phyloP scores from a whole-genome alignment of 352 stramenopile species.

The Phytophthora hybrid region DNA sequence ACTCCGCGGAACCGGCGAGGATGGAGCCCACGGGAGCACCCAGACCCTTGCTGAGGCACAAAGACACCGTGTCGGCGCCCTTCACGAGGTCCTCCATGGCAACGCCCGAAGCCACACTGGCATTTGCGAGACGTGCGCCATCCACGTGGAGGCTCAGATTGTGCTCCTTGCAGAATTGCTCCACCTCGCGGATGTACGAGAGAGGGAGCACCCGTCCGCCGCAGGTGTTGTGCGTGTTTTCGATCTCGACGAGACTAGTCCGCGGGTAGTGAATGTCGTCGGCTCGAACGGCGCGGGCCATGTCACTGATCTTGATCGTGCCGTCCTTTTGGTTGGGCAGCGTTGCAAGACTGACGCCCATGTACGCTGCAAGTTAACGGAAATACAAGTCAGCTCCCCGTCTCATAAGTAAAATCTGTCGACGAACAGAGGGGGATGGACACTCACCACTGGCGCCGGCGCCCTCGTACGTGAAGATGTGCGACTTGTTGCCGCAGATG shows the following conservation, averaged over 20 bases:
- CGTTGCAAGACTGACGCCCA: slow-evolving; percentile 90
- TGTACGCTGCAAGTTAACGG: slow-evolving; percentile 60
- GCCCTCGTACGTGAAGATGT: slow-evolving; percentile 98
- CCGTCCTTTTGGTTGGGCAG: slow-evolving; percentile 84
- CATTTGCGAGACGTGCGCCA: slow-evolving; percentile 96
- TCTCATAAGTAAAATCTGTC: neutral
- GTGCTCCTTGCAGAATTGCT: slow-evolving; percentile 72
- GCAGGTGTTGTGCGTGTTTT: slow-evolving; percentile 99
- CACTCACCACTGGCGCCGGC: slow-evolving; percentile 80
- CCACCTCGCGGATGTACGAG: slow-evolving; percentile 83
- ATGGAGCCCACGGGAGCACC: slow-evolving; percentile 94
- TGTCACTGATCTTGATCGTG: slow-evolving; percentile 81
- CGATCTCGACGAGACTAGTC: slow-evolving; percentile 93
- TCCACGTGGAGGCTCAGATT: slow-evolving; percentile 95
- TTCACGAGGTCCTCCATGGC: slow-evolving; percentile 82
- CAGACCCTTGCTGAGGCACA: slow-evolving; percentile 97
- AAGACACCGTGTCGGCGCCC: slow-evolving; percentile 90
- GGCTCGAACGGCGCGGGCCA: slow-evolving; percentile 72
- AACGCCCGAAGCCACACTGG: slow-evolving; percentile 81
- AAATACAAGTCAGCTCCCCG: slow-evolving; percentile 5
- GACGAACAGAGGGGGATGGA: neutral
- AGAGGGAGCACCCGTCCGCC: slow-evolving; percentile 91
- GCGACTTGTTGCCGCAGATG: slow-evolving; percentile 94
- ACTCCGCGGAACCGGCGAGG: slow-evolving; percentile 88
- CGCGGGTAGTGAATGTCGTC: slow-evolving; percentile 85